A percentile compares a stretch with the other conserved stretches of the same genome.
Evolutionary conservation across 2,329 filamentous ascomycete species (phyloP).

Genomic region (Trichophyton verrucosum): DNA sequence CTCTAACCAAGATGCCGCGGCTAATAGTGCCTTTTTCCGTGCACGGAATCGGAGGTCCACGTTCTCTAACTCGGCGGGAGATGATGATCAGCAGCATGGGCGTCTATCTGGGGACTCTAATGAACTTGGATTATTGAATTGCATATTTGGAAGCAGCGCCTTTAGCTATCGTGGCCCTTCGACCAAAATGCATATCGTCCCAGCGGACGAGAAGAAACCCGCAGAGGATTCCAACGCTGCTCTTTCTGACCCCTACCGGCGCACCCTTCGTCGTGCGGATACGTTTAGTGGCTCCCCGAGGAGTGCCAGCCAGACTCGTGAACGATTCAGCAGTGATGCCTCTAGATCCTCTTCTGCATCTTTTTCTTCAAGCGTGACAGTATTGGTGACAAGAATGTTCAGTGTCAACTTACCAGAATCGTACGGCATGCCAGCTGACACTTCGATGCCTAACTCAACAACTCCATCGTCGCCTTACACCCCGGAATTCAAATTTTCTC

Average conservation of each 20-base stretch:
- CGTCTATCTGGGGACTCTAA: conserved; percentile 36
- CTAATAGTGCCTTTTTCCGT: conserved; percentile 29
- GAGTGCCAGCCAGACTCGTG: conserved; percentile 15
- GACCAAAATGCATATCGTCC: conserved; percentile 49
- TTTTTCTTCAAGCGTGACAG: conserved; percentile 35
- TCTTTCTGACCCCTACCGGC: conserved; percentile 19
- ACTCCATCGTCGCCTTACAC: conserved; percentile 25
- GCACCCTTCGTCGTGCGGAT: conserved; percentile 19
- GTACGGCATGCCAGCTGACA: conserved; percentile 25
- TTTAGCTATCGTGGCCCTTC: conserved; percentile 47
- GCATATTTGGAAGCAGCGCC: conserved; percentile 48
- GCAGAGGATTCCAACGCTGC: conserved; percentile 15
- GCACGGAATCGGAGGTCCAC: conserved; percentile 36
- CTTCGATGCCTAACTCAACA: conserved; percentile 18
- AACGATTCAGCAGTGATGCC: conserved; percentile 17
- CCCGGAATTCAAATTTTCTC: conserved; percentile 28
- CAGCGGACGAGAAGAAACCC: conserved; percentile 27
- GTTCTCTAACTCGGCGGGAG: conserved; percentile 24
- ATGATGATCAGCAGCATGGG: conserved; percentile 25
- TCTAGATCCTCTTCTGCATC: conserved; percentile 8
- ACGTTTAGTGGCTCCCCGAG: conserved; percentile 24
- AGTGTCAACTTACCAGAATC: conserved; percentile 43
- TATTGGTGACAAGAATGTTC: conserved; percentile 48
- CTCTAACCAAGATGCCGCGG: conserved; percentile 16
- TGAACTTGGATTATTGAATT: conserved; percentile 43